A percentile compares a stretch with the other conserved stretches of the same genome.
Conservation (phyloP, 164 flowering plant species). For the Stephania yunnanensis region DNA sequence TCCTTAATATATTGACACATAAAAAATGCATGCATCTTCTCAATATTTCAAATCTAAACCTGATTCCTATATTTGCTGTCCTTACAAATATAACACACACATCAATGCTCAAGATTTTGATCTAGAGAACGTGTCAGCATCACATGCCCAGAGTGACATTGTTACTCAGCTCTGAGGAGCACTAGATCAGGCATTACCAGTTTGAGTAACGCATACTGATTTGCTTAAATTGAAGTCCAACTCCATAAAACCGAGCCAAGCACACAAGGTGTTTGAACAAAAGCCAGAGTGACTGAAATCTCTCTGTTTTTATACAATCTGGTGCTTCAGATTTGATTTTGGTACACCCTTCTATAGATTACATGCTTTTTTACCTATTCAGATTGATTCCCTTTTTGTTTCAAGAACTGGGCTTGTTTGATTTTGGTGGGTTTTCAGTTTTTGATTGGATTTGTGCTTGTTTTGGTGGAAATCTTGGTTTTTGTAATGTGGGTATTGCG, state of each 20-base stretch:
- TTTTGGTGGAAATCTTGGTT: neutral
- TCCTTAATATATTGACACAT: too few species aligned
- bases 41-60: too few species aligned
- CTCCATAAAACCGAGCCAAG: too few species aligned
- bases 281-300: too few species aligned
- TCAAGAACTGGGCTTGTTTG: constrained; percentile 7
- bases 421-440: neutral
- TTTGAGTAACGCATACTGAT: neutral
- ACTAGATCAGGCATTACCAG: neutral
- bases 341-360: neutral
- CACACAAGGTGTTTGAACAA: too few species aligned
- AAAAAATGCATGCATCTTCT: too few species aligned
- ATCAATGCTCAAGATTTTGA: too few species aligned
- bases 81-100: too few species aligned
- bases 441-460: constrained; percentile 13
- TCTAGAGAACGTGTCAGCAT: neutral
- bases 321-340: neutral
- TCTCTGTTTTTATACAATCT: too few species aligned
- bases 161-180: neutral
- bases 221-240: too few species aligned
- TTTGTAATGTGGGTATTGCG: neutral
- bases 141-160: neutral
- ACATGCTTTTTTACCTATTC: too few species aligned
- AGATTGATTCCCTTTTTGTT: neutral
- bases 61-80: too few species aligned